A percentile compares a stretch with the other conserved stretches of the same genome.
These are phyloP conservation scores for Stachybotrys chlorohalonatus DNA, from an alignment of 2,329 filamentous ascomycete species.

Conservation along the genomic window DNA sequence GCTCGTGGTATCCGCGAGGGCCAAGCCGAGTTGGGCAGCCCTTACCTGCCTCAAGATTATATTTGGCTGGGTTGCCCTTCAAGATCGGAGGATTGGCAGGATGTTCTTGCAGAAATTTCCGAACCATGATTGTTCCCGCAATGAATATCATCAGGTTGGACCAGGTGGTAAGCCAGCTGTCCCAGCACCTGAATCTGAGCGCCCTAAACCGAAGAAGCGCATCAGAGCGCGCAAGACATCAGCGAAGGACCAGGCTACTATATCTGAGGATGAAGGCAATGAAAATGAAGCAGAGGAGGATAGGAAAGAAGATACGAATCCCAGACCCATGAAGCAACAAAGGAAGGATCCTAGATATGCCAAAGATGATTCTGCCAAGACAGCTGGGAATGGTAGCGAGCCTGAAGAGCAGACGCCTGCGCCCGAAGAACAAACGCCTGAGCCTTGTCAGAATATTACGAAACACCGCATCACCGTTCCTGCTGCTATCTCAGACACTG, in stretches of 20 bases:
- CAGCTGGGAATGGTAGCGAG: too few relatives aligned
- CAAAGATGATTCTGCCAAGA: too few relatives aligned
- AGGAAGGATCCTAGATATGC: neutral
- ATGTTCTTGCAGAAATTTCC: neutral
- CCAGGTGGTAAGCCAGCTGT: neutral
- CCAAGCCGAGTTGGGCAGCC: neutral
- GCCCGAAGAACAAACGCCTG: too few relatives aligned
- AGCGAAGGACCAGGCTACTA: neutral
- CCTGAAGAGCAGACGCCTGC: too few relatives aligned
- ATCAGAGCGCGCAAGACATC: neutral
- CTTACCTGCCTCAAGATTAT: neutral
- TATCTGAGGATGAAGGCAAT: neutral
- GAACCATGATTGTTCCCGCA: neutral
- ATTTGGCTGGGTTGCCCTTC: neutral
- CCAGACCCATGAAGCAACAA: neutral
- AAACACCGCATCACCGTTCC: too few relatives aligned
- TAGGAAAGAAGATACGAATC: neutral
- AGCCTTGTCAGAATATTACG: too few relatives aligned
- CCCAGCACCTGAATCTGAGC: neutral
- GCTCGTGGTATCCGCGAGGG: neutral
- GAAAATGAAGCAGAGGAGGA: neutral
- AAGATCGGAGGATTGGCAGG: neutral
- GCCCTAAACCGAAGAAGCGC: neutral
- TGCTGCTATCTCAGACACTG: too few relatives aligned
- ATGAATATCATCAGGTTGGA: neutral